These are phyloP conservation scores for Butyriboletus loyo DNA, from an alignment of 768 basidiomycete genomes.

Conservation along the genomic window DNA sequence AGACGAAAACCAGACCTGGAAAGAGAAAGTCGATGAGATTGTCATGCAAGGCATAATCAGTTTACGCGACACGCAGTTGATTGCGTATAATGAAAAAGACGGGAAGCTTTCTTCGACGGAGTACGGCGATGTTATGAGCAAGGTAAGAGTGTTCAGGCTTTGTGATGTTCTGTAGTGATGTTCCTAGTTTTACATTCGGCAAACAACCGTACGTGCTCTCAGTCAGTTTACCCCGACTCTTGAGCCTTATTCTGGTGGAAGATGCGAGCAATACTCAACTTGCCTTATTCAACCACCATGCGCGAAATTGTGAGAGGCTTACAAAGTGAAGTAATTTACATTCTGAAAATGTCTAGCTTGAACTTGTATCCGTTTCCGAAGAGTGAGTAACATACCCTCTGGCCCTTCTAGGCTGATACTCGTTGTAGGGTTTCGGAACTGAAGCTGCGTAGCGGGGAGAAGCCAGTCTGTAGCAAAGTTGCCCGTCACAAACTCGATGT, in stretches of 20 bases:
- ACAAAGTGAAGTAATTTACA: neutral
- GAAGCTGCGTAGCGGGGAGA: constrained; percentile 75
- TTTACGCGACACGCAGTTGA: constrained; percentile 59
- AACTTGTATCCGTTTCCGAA: constrained; percentile 59
- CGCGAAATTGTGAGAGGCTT: constrained; percentile 60
- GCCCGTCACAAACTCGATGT: neutral
- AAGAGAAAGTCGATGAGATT: constrained; percentile 68
- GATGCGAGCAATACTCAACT: constrained; percentile 65
- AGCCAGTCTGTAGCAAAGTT: constrained; percentile 42
- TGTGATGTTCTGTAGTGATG: constrained; percentile 1
- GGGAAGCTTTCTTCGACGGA: constrained; percentile 60
- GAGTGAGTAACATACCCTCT: constrained; percentile 46
- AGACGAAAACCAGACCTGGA: constrained; percentile 57
- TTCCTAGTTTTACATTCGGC: constrained; percentile 69
- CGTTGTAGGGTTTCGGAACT: constrained; percentile 57
- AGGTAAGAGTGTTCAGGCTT: constrained; percentile 41
- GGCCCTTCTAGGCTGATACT: neutral
- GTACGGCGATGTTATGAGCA: constrained; percentile 86
- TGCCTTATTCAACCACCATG: constrained; percentile 52
- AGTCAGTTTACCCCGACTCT: neutral
- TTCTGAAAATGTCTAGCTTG: constrained; percentile 44
- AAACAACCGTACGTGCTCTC: constrained; percentile 51
- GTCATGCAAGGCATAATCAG: constrained; percentile 62
- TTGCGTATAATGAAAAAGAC: constrained; percentile 44
- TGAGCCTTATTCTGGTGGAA: constrained; percentile 25